Conservation (phyloP, 768 basidiomycete genomes). For the Cystofilobasidium ferigula region DNA sequence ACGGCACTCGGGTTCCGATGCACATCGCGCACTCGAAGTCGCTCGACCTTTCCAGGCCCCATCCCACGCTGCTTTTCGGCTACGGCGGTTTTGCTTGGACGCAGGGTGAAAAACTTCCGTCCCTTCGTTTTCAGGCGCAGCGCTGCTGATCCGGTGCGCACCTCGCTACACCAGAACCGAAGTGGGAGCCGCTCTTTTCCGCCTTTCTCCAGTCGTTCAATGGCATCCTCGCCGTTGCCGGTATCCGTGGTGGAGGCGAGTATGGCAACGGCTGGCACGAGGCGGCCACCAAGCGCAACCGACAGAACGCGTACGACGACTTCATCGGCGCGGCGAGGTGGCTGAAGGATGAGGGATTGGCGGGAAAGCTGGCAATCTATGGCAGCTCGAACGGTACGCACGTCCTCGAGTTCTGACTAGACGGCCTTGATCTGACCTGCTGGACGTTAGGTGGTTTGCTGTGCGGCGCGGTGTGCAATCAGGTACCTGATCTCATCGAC, state of each 20-base stretch:
- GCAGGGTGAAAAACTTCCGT: neutral
- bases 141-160: no score
- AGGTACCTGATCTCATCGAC: slow-evolving; percentile 15
- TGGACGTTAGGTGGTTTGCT: slow-evolving; percentile 16
- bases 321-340: slow-evolving; percentile 17
- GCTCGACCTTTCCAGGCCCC: slow-evolving; percentile 9
- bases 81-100: slow-evolving; percentile 25
- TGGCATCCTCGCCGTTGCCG: slow-evolving; percentile 21
- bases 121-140: neutral
- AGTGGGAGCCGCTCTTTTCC: slow-evolving; percentile 15
- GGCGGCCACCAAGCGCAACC: slow-evolving; percentile 4
- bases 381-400: slow-evolving; percentile 18
- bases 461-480: slow-evolving; percentile 20
- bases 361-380: slow-evolving; percentile 10
- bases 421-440: neutral
- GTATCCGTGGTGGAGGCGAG: slow-evolving; percentile 22
- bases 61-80: slow-evolving; percentile 16
- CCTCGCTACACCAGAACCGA: neutral
- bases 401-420: neutral
- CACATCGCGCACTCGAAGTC: slow-evolving; percentile 13
- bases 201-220: neutral
- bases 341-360: slow-evolving; percentile 10
- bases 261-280: slow-evolving; percentile 24
- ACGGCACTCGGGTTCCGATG: slow-evolving; percentile 16
- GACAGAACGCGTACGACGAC: slow-evolving; percentile 16